Percentiles rank a stretch among this genome's conserved stretches.
Conservation (phyloP, 2,329 filamentous ascomycete genomes). For the Stagonosporopsis cucurbitacearum region DNA sequence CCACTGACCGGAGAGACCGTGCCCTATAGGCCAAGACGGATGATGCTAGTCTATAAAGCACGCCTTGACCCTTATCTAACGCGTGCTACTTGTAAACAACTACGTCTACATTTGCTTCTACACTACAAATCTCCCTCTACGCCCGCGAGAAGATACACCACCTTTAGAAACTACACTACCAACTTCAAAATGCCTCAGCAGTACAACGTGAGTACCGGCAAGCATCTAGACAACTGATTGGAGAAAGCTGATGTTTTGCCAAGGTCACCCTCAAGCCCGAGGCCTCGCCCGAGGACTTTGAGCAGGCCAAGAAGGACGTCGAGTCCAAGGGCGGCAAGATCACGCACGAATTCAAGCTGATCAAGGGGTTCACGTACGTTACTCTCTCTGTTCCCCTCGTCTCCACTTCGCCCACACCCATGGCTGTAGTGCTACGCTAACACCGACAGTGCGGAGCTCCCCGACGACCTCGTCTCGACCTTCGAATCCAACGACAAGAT, state of each 20-base stretch:
- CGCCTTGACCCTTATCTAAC: constrained; percentile 23
- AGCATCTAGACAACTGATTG: neutral
- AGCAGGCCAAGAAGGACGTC: constrained; percentile 79
- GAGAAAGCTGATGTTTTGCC: constrained; percentile 3
- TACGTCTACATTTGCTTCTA: neutral
- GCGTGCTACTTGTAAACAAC: constrained; percentile 12
- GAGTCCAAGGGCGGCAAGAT: constrained; percentile 81
- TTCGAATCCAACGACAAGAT: constrained; percentile 75
- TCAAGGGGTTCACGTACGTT: constrained; percentile 91
- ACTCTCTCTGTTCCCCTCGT: too few species aligned
- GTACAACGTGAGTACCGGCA: constrained; percentile 39
- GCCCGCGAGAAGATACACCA: neutral
- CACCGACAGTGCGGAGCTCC: constrained; percentile 71
- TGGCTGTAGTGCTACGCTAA: constrained; percentile 7
- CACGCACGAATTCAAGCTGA: constrained; percentile 80
- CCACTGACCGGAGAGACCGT: constrained; percentile 3
- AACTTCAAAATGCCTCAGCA: constrained; percentile 43
- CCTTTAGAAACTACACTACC: neutral
- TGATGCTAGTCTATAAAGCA: constrained; percentile 33
- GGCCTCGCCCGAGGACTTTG: constrained; percentile 69
- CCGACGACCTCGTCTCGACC: constrained; percentile 68
- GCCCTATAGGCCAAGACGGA: neutral
- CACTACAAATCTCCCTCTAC: neutral
- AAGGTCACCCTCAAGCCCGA: constrained; percentile 82
- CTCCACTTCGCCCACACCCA: too few species aligned